phyloP scores from a whole-genome alignment of 2,329 filamentous ascomycete species.

The Lecanicillium sp. region DNA sequence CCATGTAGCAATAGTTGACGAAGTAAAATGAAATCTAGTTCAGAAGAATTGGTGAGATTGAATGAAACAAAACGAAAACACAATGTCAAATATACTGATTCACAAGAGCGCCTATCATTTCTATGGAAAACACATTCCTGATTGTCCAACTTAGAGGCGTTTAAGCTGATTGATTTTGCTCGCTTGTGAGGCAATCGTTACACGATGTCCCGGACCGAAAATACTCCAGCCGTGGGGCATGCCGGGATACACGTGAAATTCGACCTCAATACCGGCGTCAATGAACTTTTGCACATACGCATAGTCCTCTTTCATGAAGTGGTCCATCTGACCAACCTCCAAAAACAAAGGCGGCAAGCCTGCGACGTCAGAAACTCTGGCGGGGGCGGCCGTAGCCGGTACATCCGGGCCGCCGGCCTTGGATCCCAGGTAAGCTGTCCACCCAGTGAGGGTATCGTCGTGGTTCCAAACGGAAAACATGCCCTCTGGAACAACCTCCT shows the following conservation, averaged over 20 bases:
- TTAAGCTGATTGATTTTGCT: not conserved
- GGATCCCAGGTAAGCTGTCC: not conserved
- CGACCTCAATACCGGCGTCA: conserved; percentile 21
- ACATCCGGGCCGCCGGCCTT: not conserved
- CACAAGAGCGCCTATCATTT: too few species aligned
- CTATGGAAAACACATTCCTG: too few species aligned
- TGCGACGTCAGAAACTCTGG: conserved; percentile 9
- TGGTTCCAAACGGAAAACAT: not conserved
- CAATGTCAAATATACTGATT: too few species aligned
- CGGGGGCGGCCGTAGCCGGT: conserved; percentile 8
- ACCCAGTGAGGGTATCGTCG: not conserved
- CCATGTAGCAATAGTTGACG: not conserved
- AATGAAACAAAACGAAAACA: too few species aligned
- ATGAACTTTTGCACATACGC: conserved; percentile 20
- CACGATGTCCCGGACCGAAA: not conserved
- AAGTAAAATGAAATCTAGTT: too few species aligned
- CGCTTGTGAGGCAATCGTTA: not conserved
- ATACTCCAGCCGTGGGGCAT: conserved; percentile 11
- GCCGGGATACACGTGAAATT: conserved; percentile 29
- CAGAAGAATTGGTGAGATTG: too few species aligned
- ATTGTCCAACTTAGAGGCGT: too few species aligned
- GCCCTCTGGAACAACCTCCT: too few species aligned
- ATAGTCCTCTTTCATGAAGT: conserved; percentile 25
- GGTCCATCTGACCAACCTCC: conserved; percentile 25
- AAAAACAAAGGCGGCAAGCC: conserved; percentile 26